phyloP scores from a whole-genome alignment of 257 asterid genomes.

The Fraxinus quadrangulata region DNA sequence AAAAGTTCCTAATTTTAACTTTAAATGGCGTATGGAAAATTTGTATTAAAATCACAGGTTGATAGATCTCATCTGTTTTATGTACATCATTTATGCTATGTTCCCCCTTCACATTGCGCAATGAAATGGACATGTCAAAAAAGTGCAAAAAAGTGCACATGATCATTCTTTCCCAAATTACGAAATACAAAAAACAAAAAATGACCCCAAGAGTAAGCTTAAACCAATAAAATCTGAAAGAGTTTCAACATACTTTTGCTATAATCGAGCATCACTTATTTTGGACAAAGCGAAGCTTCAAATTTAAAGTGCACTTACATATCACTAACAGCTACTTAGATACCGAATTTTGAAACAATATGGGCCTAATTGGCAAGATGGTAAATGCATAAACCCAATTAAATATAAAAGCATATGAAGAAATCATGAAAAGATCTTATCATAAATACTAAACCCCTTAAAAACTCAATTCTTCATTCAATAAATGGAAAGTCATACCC shows the following conservation, averaged over 20 bases:
- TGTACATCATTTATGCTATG: not conserved
- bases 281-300: not conserved
- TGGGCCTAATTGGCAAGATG: conserved; percentile 6
- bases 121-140: not conserved
- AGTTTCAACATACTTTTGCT: conserved; percentile 6
- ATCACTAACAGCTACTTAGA: conserved; percentile 6
- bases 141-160: not conserved
- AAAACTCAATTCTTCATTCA: conserved; percentile 19
- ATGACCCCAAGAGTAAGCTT: not conserved
- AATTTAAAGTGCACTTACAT: conserved; percentile 6
- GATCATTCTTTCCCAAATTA: not conserved
- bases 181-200: not conserved
- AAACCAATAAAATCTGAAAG: conserved; percentile 1
- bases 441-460: conserved; percentile 5
- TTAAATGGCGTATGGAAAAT: conserved; percentile 5
- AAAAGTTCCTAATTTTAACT: not conserved
- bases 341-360: conserved; percentile 16
- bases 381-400: not conserved
- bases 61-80: conserved; percentile 8
- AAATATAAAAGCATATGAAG: conserved; percentile 2
- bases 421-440: conserved; percentile 13
- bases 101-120: not conserved
- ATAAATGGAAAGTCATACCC: conserved; percentile 56
- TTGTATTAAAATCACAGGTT: not conserved
- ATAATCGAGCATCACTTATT: conserved; percentile 14